Conservation (phyloP, 2,329 filamentous ascomycete genomes). For the Hypoxylon sp. region DNA sequence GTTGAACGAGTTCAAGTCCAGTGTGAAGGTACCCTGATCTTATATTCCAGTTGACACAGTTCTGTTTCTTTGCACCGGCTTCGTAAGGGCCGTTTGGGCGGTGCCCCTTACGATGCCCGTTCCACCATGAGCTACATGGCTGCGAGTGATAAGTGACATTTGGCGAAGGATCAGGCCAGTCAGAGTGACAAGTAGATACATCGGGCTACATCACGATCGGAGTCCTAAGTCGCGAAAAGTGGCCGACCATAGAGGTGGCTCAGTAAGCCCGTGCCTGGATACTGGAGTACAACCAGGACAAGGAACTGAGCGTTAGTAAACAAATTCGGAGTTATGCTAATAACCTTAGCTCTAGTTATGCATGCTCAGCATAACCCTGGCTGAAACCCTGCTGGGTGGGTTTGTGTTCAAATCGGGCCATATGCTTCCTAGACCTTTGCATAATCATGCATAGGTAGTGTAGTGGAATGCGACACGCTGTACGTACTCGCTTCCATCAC, state of each 20-base stretch:
- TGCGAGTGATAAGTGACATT: conserved; percentile 21
- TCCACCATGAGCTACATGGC: conserved; percentile 9
- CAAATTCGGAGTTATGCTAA: conserved; percentile 36
- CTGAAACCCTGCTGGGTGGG: conserved; percentile 31
- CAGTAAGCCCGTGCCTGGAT: conserved; percentile 47
- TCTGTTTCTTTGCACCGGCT: not conserved
- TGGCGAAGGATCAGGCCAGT: conserved; percentile 27
- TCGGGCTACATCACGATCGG: conserved; percentile 43
- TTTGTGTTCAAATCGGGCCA: conserved; percentile 31
- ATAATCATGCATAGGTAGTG: conserved; percentile 41
- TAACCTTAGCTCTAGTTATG: conserved; percentile 21
- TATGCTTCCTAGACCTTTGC: conserved; percentile 30
- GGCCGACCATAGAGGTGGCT: conserved; percentile 36
- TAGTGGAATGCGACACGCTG: conserved; percentile 34
- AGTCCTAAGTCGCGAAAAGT: conserved; percentile 42
- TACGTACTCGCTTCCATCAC: conserved; percentile 7
- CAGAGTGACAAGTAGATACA: conserved; percentile 43
- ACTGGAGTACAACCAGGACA: conserved; percentile 36
- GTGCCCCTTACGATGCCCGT: conserved; percentile 17
- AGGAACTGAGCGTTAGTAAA: conserved; percentile 40
- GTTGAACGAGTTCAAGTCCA: not conserved
- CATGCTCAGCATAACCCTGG: conserved; percentile 28
- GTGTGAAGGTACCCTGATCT: conserved; percentile 19
- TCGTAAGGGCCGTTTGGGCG: conserved; percentile 32
- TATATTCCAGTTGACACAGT: conserved; percentile 26